Percentiles rank a stretch among this genome's conserved stretches.
These are phyloP conservation scores for Myrmaecium sp. DNA, from an alignment of 2,329 filamentous ascomycete species.

Conservation along the genomic window DNA sequence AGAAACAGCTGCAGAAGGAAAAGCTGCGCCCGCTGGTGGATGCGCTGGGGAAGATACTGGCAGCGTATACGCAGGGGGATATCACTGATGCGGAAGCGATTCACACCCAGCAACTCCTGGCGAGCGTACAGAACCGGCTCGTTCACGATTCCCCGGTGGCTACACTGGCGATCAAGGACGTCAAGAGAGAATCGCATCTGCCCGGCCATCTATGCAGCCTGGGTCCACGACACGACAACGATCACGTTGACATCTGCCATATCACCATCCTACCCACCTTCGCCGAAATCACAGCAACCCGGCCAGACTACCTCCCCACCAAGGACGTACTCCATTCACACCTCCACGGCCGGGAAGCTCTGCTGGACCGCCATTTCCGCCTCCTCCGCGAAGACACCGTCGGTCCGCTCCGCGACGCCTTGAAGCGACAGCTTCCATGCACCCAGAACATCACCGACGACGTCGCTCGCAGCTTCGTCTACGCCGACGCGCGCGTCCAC, in stretches of 20 bases:
- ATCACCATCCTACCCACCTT: slow-evolving; percentile 17
- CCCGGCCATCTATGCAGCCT: too few species aligned
- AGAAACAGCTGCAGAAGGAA: too few species aligned
- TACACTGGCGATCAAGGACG: too few species aligned
- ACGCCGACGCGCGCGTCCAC: not conserved
- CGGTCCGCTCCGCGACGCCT: slow-evolving; percentile 32
- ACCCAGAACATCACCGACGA: not conserved
- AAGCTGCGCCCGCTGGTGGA: too few species aligned
- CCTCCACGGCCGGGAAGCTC: slow-evolving; percentile 13
- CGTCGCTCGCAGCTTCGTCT: not conserved
- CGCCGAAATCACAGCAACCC: slow-evolving; percentile 19
- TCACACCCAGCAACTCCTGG: too few species aligned
- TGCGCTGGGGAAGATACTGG: too few species aligned
- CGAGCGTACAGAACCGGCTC: too few species aligned
- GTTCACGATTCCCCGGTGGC: too few species aligned
- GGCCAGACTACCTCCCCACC: slow-evolving; percentile 18
- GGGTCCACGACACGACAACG: slow-evolving; percentile 14
- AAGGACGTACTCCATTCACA: slow-evolving; percentile 3
- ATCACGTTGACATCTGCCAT: slow-evolving; percentile 13
- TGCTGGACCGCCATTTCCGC: slow-evolving; percentile 38
- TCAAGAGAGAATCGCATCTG: too few species aligned
- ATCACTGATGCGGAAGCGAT: too few species aligned
- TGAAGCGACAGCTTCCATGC: not conserved
- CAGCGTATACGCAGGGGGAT: too few species aligned
- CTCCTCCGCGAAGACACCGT: slow-evolving; percentile 38